phyloP scores from a whole-genome alignment of 768 basidiomycete species.

The Macrolepiota dolichaula region DNA sequence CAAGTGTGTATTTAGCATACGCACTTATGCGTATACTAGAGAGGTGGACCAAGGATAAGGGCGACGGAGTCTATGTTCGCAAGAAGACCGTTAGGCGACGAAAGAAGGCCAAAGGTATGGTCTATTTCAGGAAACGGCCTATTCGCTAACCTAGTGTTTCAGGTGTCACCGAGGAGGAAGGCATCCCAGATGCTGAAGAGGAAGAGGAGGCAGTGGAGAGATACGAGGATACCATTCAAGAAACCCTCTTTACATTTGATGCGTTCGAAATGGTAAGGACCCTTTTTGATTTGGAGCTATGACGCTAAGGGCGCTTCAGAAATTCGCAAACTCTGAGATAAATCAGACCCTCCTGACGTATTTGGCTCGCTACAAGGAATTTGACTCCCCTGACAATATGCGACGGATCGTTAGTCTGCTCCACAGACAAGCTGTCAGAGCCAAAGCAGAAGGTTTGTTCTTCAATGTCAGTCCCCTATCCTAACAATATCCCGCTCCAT shows the following conservation, averaged over 20 bases:
- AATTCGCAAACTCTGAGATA: conserved; percentile 86
- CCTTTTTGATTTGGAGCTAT: conserved; percentile 12
- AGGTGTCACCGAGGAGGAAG: conserved; percentile 55
- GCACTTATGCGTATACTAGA: conserved; percentile 89
- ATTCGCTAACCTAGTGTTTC: conserved; percentile 10
- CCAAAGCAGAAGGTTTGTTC: conserved; percentile 91
- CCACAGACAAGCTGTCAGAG: conserved; percentile 86
- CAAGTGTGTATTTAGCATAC: conserved; percentile 81
- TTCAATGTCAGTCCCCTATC: conserved; percentile 70
- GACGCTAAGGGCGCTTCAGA: conserved; percentile 40
- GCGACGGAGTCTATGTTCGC: conserved; percentile 74
- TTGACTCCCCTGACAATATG: conserved; percentile 76
- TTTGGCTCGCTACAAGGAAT: conserved; percentile 81
- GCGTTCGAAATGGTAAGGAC: conserved; percentile 79
- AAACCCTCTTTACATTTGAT: conserved; percentile 90
- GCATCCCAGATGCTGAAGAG: conserved; percentile 66
- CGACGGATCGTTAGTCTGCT: conserved; percentile 86
- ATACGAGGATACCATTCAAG: conserved; percentile 61
- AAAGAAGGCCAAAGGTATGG: conserved; percentile 40
- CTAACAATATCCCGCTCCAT: conserved; percentile 12
- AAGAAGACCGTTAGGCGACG: conserved; percentile 57
- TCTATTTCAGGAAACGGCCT: neutral
- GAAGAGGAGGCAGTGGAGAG: conserved; percentile 46
- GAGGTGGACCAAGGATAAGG: conserved; percentile 72
- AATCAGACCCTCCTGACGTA: conserved; percentile 82